These are phyloP conservation scores for Acanthamoeba healyi DNA, from an alignment of 208 protist genomes.

Conservation along the genomic window DNA sequence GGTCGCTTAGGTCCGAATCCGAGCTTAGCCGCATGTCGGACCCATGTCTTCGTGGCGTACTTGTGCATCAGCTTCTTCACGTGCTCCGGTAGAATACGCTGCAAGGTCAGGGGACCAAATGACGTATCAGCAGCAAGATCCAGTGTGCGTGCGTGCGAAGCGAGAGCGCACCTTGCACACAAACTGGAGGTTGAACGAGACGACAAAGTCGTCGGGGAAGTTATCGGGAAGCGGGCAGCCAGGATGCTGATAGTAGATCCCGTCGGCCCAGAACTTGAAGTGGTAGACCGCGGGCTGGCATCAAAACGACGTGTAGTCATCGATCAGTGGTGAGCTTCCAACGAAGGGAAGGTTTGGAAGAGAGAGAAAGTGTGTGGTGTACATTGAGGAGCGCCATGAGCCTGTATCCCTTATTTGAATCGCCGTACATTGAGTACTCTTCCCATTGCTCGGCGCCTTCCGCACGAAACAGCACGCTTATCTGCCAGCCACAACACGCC, in stretches of 20 bases:
- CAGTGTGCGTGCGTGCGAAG: no score
- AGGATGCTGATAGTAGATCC: constrained; percentile 17
- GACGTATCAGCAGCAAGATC: no score
- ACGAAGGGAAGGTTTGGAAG: no score
- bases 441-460: not conserved
- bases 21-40: not conserved
- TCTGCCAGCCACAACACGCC: no score
- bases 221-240: constrained; percentile 4
- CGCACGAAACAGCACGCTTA: constrained; percentile 19
- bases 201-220: constrained; percentile 47
- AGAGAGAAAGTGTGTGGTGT: no score
- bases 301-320: no score
- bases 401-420: constrained; percentile 1
- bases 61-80: constrained; percentile 49
- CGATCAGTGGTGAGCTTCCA: no score
- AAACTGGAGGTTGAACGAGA: constrained; percentile 9
- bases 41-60: constrained; percentile 1
- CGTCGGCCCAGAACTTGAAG: constrained; percentile 50
- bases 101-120: no score
- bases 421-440: constrained; percentile 25
- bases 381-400: constrained; percentile 29
- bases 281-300: constrained; percentile 22
- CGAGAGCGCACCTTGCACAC: constrained; percentile 16
- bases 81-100: not conserved
- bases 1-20: constrained; percentile 1